These are phyloP conservation scores for Rutidosis leptorrhynchoides DNA, from an alignment of 129 eudicot genomes.

Conservation along the genomic window DNA sequence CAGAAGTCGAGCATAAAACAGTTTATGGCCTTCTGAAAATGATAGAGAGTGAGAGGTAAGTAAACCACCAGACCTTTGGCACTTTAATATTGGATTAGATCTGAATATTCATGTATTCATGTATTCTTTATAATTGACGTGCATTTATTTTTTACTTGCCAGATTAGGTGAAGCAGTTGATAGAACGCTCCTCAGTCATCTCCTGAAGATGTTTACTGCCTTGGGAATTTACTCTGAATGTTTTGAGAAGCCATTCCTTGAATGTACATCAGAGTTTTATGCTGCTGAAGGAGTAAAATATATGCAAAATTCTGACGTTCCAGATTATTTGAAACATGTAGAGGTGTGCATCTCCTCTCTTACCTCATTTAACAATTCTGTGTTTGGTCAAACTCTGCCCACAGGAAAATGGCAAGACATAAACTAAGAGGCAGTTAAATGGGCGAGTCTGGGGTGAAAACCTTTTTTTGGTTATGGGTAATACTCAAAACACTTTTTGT, in stretches of 20 bases:
- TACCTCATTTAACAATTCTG: not conserved
- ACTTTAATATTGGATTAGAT: constrained; percentile 2
- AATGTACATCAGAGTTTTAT: constrained; percentile 83
- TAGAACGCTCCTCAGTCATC: constrained; percentile 95
- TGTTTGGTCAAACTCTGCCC: not conserved
- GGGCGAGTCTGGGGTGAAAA: not conserved
- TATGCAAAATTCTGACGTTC: constrained; percentile 93
- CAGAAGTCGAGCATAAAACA: constrained; percentile 94
- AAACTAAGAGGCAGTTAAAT: not conserved
- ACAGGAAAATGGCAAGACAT: not conserved
- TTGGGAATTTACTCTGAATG: constrained; percentile 82
- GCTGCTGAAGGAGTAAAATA: constrained; percentile 90
- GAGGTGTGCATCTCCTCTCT: constrained; percentile 54
- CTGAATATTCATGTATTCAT: constrained; percentile 4
- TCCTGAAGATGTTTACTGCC: constrained; percentile 95
- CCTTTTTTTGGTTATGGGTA: not conserved
- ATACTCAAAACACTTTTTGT: not conserved
- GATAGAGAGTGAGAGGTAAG: constrained; percentile 98
- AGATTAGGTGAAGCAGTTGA: constrained; percentile 98
- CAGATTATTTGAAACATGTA: constrained; percentile 89
- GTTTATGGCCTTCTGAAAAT: constrained; percentile 84
- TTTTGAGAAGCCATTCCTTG: constrained; percentile 96
- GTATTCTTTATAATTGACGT: constrained; percentile 3
- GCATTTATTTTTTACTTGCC: constrained; percentile 24
- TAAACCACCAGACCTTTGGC: constrained; percentile 20